Conservation (phyloP, 192 early-diverging fungal genomes). For the Coemansia umbellata region DNA sequence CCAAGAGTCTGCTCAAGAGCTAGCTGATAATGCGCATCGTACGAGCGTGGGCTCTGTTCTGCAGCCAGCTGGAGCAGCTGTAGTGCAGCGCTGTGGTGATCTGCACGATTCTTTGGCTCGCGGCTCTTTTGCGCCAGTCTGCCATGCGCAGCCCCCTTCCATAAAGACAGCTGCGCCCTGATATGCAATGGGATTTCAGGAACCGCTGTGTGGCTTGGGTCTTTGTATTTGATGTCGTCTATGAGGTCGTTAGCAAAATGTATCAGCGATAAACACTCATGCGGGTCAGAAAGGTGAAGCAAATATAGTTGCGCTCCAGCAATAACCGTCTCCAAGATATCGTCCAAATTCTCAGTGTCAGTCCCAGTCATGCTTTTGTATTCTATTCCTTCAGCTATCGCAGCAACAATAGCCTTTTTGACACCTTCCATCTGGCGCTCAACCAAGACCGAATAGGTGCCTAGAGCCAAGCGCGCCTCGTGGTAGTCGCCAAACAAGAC, state of each 20-base stretch:
- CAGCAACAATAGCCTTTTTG: constrained; percentile 14
- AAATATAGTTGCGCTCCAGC: constrained; percentile 50
- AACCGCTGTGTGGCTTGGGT: constrained; percentile 27
- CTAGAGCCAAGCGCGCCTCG: constrained; percentile 67
- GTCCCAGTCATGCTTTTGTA: neutral
- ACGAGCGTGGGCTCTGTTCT: constrained; percentile 47
- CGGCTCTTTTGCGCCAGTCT: constrained; percentile 47
- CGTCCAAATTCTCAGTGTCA: constrained; percentile 17
- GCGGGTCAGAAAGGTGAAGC: constrained; percentile 21
- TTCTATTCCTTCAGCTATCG: constrained; percentile 7
- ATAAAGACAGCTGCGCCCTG: constrained; percentile 34
- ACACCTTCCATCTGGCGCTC: constrained; percentile 44
- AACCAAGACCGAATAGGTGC: constrained; percentile 58
- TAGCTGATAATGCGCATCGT: constrained; percentile 63
- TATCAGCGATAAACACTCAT: constrained; percentile 36
- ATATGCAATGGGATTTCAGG: constrained; percentile 5
- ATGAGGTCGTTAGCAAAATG: constrained; percentile 44
- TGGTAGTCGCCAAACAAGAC: constrained; percentile 64
- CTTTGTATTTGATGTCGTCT: constrained; percentile 21
- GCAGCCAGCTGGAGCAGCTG: constrained; percentile 53
- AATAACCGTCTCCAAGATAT: constrained; percentile 29
- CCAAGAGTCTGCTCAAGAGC: constrained; percentile 67
- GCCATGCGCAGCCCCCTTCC: constrained; percentile 40
- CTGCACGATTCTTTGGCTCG: constrained; percentile 60
- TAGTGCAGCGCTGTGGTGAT: constrained; percentile 59